Conservation (phyloP, 2,329 filamentous ascomycete genomes). For the Apiospora kogelbergensis region DNA sequence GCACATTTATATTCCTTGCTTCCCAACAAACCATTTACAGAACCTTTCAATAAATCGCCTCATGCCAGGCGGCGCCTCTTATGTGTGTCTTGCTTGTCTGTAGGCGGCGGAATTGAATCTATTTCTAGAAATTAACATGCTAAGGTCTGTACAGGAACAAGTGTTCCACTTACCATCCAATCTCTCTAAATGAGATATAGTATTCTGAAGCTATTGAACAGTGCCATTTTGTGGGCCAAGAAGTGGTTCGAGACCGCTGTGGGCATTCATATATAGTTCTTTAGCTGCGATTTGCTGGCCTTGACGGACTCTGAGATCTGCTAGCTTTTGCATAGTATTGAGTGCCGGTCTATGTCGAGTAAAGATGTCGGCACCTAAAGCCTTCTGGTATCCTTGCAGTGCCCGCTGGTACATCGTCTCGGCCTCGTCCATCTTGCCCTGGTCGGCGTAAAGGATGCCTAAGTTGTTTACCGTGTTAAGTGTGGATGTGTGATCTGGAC, state of each 20-base stretch:
- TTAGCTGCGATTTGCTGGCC: background rate
- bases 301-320: background rate
- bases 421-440: constrained; percentile 22
- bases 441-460: too few relatives aligned
- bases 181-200: background rate
- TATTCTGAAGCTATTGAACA: background rate
- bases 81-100: background rate
- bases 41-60: background rate
- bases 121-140: background rate
- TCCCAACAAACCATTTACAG: background rate
- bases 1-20: background rate
- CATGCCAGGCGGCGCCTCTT: background rate
- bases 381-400: constrained; percentile 23
- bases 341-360: background rate
- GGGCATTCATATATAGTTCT: background rate
- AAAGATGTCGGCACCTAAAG: background rate
- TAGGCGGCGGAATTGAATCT: background rate
- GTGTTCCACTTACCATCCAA: background rate
- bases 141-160: background rate
- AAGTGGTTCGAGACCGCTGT: background rate
- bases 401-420: constrained; percentile 31
- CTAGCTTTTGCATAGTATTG: background rate
- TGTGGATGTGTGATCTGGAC: too few relatives aligned
- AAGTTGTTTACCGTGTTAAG: too few relatives aligned
- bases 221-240: background rate